A percentile compares a stretch with the other conserved stretches of the same genome.
Conservation (phyloP, 805 yeast species). For the Candida incommunis region DNA sequence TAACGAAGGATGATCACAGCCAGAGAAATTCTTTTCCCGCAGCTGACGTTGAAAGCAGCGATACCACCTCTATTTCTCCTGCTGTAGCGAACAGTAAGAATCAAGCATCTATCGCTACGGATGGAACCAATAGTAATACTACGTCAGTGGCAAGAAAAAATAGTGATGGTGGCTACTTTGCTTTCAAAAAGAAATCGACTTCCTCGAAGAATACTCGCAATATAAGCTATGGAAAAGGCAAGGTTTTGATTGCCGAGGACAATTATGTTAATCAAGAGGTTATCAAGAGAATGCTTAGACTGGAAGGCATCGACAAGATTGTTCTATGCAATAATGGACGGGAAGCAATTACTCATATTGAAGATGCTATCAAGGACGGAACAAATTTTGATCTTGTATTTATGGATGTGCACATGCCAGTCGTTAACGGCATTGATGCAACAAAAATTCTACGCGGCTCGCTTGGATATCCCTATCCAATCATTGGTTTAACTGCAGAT, state of each 20-base stretch:
- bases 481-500: conserved; percentile 89
- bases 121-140: not conserved
- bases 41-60: not conserved
- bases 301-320: conserved; percentile 66
- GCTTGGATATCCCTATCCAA: conserved; percentile 50
- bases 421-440: conserved; percentile 76
- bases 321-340: conserved; percentile 81
- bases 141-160: not conserved
- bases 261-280: conserved; percentile 91
- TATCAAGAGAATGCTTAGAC: conserved; percentile 67
- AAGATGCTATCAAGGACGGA: conserved; percentile 24
- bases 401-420: conserved; percentile 98
- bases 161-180: not conserved
- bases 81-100: not conserved
- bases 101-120: not conserved
- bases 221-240: conserved; percentile 4
- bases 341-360: conserved; percentile 65
- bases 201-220: not conserved
- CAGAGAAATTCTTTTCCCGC: not conserved
- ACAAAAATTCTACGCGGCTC: conserved; percentile 59
- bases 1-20: not conserved
- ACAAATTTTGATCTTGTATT: conserved; percentile 53
- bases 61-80: not conserved
- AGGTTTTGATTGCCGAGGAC: conserved; percentile 82
- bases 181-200: not conserved